Base-by-base conservation (phyloP, 2,329 filamentous ascomycete species). In the Fusarium vanettenii region DNA sequence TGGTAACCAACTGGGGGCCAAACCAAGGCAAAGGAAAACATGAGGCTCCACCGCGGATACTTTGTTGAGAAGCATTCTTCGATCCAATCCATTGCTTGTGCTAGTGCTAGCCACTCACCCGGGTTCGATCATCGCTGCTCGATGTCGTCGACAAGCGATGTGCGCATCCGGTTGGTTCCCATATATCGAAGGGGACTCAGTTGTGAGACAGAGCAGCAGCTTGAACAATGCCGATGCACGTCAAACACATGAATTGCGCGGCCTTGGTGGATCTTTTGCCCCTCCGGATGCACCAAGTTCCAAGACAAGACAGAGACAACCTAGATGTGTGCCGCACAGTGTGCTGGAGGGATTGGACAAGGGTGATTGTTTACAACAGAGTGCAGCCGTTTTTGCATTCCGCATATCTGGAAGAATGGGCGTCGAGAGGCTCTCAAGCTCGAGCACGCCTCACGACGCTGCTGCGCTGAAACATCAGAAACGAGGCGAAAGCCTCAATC, bases 231-330 rank as follows among this genome's bases (percentile, higher is more conserved):
- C 64, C 35, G 70, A 75, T 70, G 69, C 65, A 66, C 61, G 61
- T 72, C 72, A 72, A 75, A 64, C 50, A 66, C 67, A 71, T 75
- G 69, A 73, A 75, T 75, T 74, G 72, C 72, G 72, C 65, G 72
- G 66, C 72, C 68, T 73, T 35, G 59, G 65, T 62, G 72, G 71
- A 67, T 74, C 55, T 37, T 57, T 57, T 52, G 48, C n/a, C 35
- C 33, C 35, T 69, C 57, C 61, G 69, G 69, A 75, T 66, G 48
- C 72, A 62, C 72, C 62, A 75, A 56, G 20, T 41, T 50, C 27
- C 33, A 31, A 69, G 67, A 70, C 62, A 64, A 43, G 61, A 48
- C 55, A 62, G 50, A 60, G 59, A 62, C 61, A 50, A 37, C 48
- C 22, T 22, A 56, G 50, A 72, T 39, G 45, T 55, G 63, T 52